These are phyloP conservation scores for Solanum piurae DNA, from an alignment of 257 asterid species.

Conservation along the genomic window DNA sequence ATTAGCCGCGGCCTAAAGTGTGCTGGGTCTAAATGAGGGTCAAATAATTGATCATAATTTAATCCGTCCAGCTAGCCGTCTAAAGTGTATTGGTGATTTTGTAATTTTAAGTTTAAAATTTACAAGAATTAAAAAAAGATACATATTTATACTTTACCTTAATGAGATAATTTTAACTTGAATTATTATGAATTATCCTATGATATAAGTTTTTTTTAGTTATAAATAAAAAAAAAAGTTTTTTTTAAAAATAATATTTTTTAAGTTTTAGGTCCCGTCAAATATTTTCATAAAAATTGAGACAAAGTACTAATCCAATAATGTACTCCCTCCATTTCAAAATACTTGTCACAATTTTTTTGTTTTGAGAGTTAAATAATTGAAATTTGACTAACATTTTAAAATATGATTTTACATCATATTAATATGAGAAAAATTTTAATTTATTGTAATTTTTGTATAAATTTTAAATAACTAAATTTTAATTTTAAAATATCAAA, in stretches of 20 bases:
- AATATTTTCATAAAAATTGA: neutral
- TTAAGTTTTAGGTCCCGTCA: neutral
- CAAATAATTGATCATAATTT: neutral
- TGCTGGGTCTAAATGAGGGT: neutral
- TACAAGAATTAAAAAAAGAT: neutral
- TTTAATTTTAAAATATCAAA: no score
- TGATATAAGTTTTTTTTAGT: no score
- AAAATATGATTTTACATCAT: no score
- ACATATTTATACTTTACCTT: neutral
- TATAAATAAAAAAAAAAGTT: no score
- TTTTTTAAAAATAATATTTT: no score
- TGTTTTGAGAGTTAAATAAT: no score
- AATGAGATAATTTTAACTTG: neutral
- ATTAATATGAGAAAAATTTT: no score
- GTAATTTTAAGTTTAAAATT: neutral
- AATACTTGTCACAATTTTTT: no score
- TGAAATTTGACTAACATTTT: no score
- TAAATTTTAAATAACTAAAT: no score
- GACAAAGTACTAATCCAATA: neutral
- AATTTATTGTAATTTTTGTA: no score
- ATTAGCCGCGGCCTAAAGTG: neutral
- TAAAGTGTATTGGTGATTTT: neutral
- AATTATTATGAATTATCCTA: neutral
- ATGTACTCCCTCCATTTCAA: neutral
- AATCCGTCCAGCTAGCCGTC: neutral